Evolutionary conservation across 768 basidiomycete genomes (phyloP).

Genomic region (Boletus barrowsii): DNA sequence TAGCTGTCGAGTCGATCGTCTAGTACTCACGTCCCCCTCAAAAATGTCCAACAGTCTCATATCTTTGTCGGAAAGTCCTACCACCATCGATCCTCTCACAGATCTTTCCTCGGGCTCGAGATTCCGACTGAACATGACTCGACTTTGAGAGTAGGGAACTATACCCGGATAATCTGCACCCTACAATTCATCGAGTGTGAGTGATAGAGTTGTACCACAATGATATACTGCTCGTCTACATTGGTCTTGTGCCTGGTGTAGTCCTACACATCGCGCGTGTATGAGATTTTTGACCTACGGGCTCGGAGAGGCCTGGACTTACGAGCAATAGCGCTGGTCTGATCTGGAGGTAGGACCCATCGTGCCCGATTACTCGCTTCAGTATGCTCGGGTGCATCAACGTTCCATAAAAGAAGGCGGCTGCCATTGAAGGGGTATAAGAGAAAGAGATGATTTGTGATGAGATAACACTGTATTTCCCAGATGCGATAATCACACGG

Average conservation of each 20-base stretch:
- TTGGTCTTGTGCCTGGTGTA: conserved; percentile 81
- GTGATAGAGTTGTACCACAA: background rate
- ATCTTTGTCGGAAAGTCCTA: no score
- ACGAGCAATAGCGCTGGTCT: conserved; percentile 76
- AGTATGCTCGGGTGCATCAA: conserved; percentile 86
- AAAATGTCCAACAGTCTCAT: no score
- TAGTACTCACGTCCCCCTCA: no score
- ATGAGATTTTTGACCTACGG: background rate
- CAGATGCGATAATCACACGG: no score
- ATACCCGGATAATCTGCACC: conserved; percentile 82
- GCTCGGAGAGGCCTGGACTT: conserved; percentile 20
- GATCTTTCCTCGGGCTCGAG: conserved; percentile 55
- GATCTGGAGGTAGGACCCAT: conserved; percentile 59
- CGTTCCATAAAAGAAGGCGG: conserved; percentile 88
- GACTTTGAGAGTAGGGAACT: conserved; percentile 53
- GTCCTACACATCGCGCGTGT: conserved; percentile 40
- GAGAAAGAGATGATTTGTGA: background rate
- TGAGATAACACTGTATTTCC: no score
- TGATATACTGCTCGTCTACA: conserved; percentile 32
- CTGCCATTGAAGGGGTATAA: conserved; percentile 24
- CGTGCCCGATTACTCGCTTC: conserved; percentile 67
- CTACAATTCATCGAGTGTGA: conserved; percentile 33
- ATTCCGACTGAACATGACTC: conserved; percentile 44
- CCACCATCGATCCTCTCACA: conserved; percentile 2
- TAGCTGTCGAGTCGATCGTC: conserved; percentile 3